Evolutionary conservation across 2,329 filamentous ascomycete genomes (phyloP), one percentile per base, ranked within the genome.

Genomic region (Aspergillus viridinutans): DNA sequence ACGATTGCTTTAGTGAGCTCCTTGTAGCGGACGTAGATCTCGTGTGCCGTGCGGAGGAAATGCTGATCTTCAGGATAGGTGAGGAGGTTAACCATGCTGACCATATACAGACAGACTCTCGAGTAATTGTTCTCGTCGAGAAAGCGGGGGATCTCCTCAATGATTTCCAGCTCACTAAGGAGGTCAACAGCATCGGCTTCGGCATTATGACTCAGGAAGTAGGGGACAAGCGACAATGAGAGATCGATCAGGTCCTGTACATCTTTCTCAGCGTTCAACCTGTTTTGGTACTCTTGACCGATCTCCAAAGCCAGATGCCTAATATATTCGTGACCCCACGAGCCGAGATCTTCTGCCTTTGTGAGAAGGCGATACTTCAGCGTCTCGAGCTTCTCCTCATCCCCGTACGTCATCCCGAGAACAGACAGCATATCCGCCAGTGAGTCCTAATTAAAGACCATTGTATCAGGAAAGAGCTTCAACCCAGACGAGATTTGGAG

Each of bases 261-360:
- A 26, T 90, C 83, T 72, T 94, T 89, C 59, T 97, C 94, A 32
- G 90, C 88, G 52, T 90, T 88, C 74, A 96, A 79, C 65, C 93
- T 86, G 76, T 92, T 92, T 72, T 86, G 89, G 72, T 95, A 96
- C 62, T 97, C 93, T 76, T 96, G 89, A 55, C 94, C 94, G 64
- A 99, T 94, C 78, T 99, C 93, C 59, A 99, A 81, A 26, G 94
- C 93, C 63, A 99, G 81, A 78, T 99, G 95, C 61, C 95, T 85
- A 71, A 95, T 92, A 75, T 99, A 99, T 81, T 99, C 94, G 74
- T 99, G 95, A 58, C 94, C 94, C 94, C 94, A 99, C 5, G 93
- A 96, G 56, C 88, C 90, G 69, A 99, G 91, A 75, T 99, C 94
- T 73, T 92, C 87, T 42, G 92, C 90, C 29, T 92, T 92, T 38